These are phyloP conservation scores for Hypholoma sublateritium DNA, from an alignment of 768 basidiomycete genomes.

Conservation along the genomic window DNA sequence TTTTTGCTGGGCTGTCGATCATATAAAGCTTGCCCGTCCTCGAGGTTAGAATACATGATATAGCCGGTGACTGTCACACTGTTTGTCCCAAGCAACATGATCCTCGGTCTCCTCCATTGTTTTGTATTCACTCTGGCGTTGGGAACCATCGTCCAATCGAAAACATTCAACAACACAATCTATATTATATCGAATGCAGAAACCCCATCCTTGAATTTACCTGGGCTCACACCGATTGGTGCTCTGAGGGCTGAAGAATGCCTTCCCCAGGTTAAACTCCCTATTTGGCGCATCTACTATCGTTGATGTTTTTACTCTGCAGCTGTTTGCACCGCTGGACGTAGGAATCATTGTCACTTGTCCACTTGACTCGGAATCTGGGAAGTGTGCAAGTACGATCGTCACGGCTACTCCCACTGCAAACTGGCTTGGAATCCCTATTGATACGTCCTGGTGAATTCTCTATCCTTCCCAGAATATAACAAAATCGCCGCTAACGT, in stretches of 20 bases:
- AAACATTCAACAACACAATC: conserved; percentile 15
- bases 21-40: too few species aligned
- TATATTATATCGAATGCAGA: conserved; percentile 25
- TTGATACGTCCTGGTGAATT: conserved; percentile 23
- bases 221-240: conserved; percentile 21
- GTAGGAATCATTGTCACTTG: conserved; percentile 24
- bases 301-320: too few species aligned
- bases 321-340: conserved; percentile 16
- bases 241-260: conserved; percentile 19
- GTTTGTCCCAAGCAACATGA: neutral
- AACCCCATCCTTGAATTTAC: conserved; percentile 18
- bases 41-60: too few species aligned
- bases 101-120: neutral
- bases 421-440: conserved; percentile 17
- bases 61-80: too few species aligned
- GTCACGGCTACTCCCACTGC: conserved; percentile 22
- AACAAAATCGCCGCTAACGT: neutral
- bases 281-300: neutral
- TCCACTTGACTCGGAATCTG: conserved; percentile 20
- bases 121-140: neutral
- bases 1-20: too few species aligned
- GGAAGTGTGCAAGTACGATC: conserved; percentile 18
- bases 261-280: conserved; percentile 17
- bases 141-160: conserved; percentile 4
- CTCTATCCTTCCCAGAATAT: neutral